Base-by-base conservation (phyloP, 768 basidiomycete genomes). In the Calocera viscosa region DNA sequence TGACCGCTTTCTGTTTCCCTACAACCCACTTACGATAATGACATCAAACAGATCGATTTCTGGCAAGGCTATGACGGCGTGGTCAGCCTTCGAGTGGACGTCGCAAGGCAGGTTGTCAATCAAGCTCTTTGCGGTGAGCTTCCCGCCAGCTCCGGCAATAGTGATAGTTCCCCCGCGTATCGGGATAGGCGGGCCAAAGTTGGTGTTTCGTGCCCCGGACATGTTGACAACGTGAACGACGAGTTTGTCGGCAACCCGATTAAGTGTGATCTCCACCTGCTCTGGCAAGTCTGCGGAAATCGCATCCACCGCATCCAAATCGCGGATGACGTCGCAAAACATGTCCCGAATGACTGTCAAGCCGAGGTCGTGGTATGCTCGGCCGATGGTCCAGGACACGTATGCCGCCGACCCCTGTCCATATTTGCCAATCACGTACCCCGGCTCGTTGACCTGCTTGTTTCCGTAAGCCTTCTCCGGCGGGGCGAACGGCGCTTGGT, bases 381-480 rank as follows among this genome's bases (percentile, higher is more conserved):
- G 53, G 24, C 53, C 53, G 24, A 60, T 32, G 14, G 53, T 60
- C 53, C 53, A 60, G 16, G 53, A 26, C 3, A 60, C 53, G 53
- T 60, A 60, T 60, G 53, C 53, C 11, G 30, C 30, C 26, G 11
- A 5, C 5, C 53, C 53, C 19, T 60, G 2, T 2, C 53, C 53
- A 30, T 60, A 60, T 16, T 2, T 60, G 8, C 53, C 26, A 16
- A 60, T 60, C 14, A 60, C 24, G 30, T 60, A 60, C 10, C 53
- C 53, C 14, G 53, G 53, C 30, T 60, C 53, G 53, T 60, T 22
- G 11, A 60, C 30, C 30, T 60, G 53, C 53, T 32, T 60, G 30
- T 60, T 60, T 32, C 53, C 53, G 30, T 60, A 60, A 16, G 53
- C 53, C 53, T 60, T 60, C 30, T 60, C 53, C 3, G 53, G 53